Percentiles rank a stretch among this genome's conserved stretches.
phyloP scores from a whole-genome alignment of 495 filamentous ascomycete species.

The Aeminium ludgeri region DNA sequence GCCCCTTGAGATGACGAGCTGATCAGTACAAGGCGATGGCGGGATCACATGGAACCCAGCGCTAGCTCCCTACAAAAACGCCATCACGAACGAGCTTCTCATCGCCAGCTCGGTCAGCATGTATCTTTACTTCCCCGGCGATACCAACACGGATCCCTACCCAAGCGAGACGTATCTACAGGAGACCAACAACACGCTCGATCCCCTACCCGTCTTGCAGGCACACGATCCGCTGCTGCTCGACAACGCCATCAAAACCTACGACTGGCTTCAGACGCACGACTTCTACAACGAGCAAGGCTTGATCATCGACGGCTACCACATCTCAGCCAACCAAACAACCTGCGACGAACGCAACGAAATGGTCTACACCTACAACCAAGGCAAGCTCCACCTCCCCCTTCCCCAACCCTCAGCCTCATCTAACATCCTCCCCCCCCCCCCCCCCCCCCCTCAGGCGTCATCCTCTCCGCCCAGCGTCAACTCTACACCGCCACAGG shows the following conservation, averaged over 20 bases:
- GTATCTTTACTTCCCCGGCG: slow-evolving; percentile 83
- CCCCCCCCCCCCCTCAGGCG: too few relatives aligned
- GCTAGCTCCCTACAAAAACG: slow-evolving; percentile 81
- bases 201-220: too few relatives aligned
- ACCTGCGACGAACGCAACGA: slow-evolving; percentile 66
- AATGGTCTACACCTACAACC: slow-evolving; percentile 93
- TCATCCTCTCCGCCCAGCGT: slow-evolving; percentile 69
- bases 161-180: too few relatives aligned
- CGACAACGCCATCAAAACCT: slow-evolving; percentile 54
- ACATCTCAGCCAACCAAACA: slow-evolving; percentile 50
- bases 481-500: slow-evolving; percentile 64
- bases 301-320: slow-evolving; percentile 78
- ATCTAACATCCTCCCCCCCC: too few relatives aligned
- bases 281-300: slow-evolving; percentile 73
- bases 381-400: too few relatives aligned
- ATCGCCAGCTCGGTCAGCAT: slow-evolving; percentile 71
- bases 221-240: slow-evolving; percentile 52
- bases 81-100: slow-evolving; percentile 87
- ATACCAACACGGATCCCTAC: slow-evolving; percentile 55
- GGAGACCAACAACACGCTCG: too few relatives aligned
- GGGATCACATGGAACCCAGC: slow-evolving; percentile 89
- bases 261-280: slow-evolving; percentile 58
- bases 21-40: too few relatives aligned
- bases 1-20: too few relatives aligned
- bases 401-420: too few relatives aligned